These are phyloP conservation scores for Claviceps pazoutovae DNA, from an alignment of 2,329 filamentous ascomycete genomes.

Conservation along the genomic window DNA sequence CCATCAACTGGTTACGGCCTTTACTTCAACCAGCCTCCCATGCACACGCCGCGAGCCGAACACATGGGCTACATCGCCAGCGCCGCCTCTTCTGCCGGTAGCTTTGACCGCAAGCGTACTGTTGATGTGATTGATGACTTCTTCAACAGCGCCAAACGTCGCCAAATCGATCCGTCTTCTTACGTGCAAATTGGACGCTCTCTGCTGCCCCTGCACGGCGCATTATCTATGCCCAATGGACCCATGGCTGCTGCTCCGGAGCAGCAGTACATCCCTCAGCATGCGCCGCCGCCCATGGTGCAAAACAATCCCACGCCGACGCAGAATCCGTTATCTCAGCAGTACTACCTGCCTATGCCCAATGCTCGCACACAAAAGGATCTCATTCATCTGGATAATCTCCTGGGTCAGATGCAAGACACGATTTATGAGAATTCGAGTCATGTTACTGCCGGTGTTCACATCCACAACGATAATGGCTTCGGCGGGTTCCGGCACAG, in stretches of 20 bases:
- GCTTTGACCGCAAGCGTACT: constrained; percentile 69
- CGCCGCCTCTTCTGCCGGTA: constrained; percentile 16
- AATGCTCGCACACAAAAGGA: constrained; percentile 89
- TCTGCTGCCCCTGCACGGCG: constrained; percentile 65
- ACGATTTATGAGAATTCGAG: constrained; percentile 91
- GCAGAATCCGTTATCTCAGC: constrained; percentile 47
- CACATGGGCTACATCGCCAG: constrained; percentile 48
- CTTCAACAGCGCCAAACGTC: constrained; percentile 83
- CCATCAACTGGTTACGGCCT: constrained; percentile 51
- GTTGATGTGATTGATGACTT: constrained; percentile 87
- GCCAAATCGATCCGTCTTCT: constrained; percentile 76
- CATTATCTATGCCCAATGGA: constrained; percentile 47
- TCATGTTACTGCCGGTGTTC: constrained; percentile 66
- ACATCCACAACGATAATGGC: constrained; percentile 58
- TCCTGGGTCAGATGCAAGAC: constrained; percentile 89
- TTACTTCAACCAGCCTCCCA: constrained; percentile 58
- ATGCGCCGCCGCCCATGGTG: constrained; percentile 27
- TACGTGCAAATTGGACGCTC: constrained; percentile 86
- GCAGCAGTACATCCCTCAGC: constrained; percentile 40
- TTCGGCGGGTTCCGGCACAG: constrained; percentile 44
- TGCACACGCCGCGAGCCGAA: constrained; percentile 38
- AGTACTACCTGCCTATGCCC: constrained; percentile 75
- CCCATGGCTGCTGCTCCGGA: constrained; percentile 23
- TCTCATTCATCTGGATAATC: constrained; percentile 82
- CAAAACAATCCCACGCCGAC: constrained; percentile 44